phyloP scores from a whole-genome alignment of 2,329 filamentous ascomycete species.

The Dothistroma septosporum region DNA sequence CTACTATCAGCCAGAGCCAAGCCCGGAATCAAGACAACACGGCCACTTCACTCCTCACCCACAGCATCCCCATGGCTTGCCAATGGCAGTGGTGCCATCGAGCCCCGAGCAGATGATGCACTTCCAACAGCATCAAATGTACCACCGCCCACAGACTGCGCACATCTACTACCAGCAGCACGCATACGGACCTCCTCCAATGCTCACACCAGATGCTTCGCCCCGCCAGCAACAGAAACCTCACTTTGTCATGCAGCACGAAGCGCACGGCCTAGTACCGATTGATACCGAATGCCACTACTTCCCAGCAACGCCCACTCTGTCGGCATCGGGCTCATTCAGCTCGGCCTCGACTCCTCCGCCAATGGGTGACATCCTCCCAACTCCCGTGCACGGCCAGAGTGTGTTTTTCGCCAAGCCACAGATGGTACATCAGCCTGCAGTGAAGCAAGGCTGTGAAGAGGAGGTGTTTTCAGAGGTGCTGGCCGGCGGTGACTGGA shows the following conservation, averaged over 20 bases:
- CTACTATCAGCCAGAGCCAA: conserved; percentile 78
- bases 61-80: conserved; percentile 48
- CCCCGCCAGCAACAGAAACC: conserved; percentile 74
- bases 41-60: conserved; percentile 60
- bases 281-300: conserved; percentile 73
- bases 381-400: conserved; percentile 77
- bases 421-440: conserved; percentile 50
- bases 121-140: conserved; percentile 54
- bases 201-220: conserved; percentile 71
- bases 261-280: conserved; percentile 34
- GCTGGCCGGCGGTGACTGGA: conserved; percentile 70
- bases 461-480: conserved; percentile 67
- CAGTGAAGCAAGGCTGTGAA: conserved; percentile 67
- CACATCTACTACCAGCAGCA: conserved; percentile 38
- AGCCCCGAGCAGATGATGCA: conserved; percentile 45
- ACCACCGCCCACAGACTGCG: conserved; percentile 34
- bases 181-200: conserved; percentile 54
- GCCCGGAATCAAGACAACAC: conserved; percentile 68
- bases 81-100: conserved; percentile 44
- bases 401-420: conserved; percentile 29
- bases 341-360: conserved; percentile 82
- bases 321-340: conserved; percentile 79
- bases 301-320: conserved; percentile 79
- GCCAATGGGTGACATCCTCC: conserved; percentile 68
- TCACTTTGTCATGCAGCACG: conserved; percentile 59